A percentile compares a stretch with the other conserved stretches of the same genome.
These are phyloP conservation scores for Skeletonema grethae DNA, from an alignment of 108 stramenopile species.

Conservation along the genomic window DNA sequence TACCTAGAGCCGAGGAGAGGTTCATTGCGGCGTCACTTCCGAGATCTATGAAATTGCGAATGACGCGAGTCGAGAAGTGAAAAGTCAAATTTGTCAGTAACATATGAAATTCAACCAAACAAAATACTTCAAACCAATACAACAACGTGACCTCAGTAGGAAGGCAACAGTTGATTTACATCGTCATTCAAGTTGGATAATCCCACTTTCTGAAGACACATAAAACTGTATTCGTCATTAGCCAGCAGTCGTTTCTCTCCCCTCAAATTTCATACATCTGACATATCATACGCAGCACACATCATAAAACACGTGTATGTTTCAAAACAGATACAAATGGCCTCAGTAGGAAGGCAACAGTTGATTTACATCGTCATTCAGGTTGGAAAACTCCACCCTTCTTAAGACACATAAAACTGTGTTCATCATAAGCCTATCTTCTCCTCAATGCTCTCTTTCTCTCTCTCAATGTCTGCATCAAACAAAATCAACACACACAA, in stretches of 20 bases:
- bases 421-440: not conserved
- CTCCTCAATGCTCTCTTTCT: not conserved
- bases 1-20: slow-evolving; percentile 52
- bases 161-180: slow-evolving; percentile 8
- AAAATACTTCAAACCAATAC: not conserved
- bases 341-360: slow-evolving; percentile 15
- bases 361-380: slow-evolving; percentile 7
- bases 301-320: too few species aligned
- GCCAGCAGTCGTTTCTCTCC: not conserved
- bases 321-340: not conserved
- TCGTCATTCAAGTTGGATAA: slow-evolving; percentile 5
- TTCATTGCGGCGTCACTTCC: slow-evolving; percentile 75
- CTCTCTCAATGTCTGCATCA: not conserved
- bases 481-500: not conserved
- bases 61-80: not conserved
- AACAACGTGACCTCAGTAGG: slow-evolving; percentile 11
- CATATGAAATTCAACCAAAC: not conserved
- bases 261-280: too few species aligned
- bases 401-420: slow-evolving; percentile 7
- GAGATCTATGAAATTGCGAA: slow-evolving; percentile 50
- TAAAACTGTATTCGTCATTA: slow-evolving; percentile 8
- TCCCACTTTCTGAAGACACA: not conserved
- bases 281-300: too few species aligned
- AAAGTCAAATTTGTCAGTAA: not conserved
- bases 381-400: not conserved